phyloP scores from a whole-genome alignment of 257 asterid species.

The Handroanthus guayacan region DNA sequence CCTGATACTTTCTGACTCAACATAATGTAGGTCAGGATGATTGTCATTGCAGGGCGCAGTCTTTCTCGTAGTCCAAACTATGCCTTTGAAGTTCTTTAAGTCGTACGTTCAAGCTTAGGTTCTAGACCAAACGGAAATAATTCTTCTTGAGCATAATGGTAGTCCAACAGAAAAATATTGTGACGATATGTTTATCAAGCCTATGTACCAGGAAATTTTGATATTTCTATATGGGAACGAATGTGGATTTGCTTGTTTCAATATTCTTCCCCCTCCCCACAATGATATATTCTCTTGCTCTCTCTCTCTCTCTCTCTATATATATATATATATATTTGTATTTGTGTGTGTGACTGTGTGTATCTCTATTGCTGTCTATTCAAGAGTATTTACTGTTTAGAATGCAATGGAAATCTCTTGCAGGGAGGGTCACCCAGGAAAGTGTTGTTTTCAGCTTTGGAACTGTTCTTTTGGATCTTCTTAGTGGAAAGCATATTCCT shows the following conservation, averaged over 20 bases:
- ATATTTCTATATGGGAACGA: neutral
- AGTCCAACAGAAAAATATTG: neutral
- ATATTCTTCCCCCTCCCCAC: neutral
- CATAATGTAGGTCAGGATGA: neutral
- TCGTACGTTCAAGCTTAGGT: neutral
- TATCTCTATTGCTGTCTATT: too few relatives aligned
- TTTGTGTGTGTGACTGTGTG: too few relatives aligned
- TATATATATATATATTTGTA: neutral
- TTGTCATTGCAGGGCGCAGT: constrained; percentile 6
- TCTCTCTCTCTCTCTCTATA: constrained; percentile 27
- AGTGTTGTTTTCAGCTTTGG: constrained; percentile 98
- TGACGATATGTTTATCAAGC: constrained; percentile 19
- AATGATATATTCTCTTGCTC: neutral
- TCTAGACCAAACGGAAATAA: constrained; percentile 8
- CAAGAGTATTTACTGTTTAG: constrained; percentile 7
- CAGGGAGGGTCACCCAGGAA: constrained; percentile 98
- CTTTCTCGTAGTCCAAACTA: constrained; percentile 1
- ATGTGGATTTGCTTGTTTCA: constrained; percentile 18
- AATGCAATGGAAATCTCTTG: constrained; percentile 43
- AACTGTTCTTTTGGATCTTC: constrained; percentile 98
- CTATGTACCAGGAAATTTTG: neutral
- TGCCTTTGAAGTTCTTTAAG: constrained; percentile 9
- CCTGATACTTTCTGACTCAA: neutral
- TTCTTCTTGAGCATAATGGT: constrained; percentile 2
- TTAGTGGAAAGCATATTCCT: constrained; percentile 99